Evolutionary conservation across 805 yeast species (phyloP).

Genomic region (Lachancea thermotolerans): DNA sequence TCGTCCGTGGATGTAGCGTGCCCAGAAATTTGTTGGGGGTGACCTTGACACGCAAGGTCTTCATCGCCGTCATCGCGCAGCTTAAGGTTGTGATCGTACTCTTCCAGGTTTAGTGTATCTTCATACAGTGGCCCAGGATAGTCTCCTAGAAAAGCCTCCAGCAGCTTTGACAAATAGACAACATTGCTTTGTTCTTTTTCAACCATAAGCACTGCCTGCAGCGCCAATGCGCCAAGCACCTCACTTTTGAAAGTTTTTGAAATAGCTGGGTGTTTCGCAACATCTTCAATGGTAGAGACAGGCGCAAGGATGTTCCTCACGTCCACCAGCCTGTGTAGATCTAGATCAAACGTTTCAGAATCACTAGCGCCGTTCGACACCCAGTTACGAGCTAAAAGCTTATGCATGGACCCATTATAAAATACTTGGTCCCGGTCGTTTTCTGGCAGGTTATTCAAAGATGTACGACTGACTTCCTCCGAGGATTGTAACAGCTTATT

Average conservation of each 20-base stretch:
- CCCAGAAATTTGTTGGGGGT: conserved; percentile 6
- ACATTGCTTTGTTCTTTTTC: conserved; percentile 76
- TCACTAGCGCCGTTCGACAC: too few relatives aligned
- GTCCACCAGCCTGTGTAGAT: conserved; percentile 44
- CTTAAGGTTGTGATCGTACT: conserved; percentile 57
- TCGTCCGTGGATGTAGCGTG: conserved; percentile 19
- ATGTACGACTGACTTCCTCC: conserved; percentile 39
- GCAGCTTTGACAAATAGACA: conserved; percentile 59
- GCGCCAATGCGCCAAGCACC: conserved; percentile 55
- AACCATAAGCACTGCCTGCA: conserved; percentile 67
- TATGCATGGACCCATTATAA: conserved; percentile 34
- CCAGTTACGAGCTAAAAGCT: conserved; percentile 25
- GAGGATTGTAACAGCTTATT: conserved; percentile 49
- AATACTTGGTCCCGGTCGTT: conserved; percentile 28
- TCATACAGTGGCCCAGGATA: conserved; percentile 65
- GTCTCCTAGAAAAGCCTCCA: conserved; percentile 82
- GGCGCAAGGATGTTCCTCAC: conserved; percentile 64
- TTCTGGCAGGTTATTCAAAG: conserved; percentile 32
- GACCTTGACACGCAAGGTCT: conserved; percentile 10
- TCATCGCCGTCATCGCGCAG: conserved; percentile 23
- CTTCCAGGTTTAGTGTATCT: conserved; percentile 56
- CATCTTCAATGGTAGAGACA: conserved; percentile 71
- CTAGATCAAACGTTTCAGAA: conserved; percentile 20
- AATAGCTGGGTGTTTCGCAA: conserved; percentile 63
- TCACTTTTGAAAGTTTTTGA: conserved; percentile 55